phyloP scores from a whole-genome alignment of 192 early-diverging fungal genomes.

The Allomyces arbusculus region DNA sequence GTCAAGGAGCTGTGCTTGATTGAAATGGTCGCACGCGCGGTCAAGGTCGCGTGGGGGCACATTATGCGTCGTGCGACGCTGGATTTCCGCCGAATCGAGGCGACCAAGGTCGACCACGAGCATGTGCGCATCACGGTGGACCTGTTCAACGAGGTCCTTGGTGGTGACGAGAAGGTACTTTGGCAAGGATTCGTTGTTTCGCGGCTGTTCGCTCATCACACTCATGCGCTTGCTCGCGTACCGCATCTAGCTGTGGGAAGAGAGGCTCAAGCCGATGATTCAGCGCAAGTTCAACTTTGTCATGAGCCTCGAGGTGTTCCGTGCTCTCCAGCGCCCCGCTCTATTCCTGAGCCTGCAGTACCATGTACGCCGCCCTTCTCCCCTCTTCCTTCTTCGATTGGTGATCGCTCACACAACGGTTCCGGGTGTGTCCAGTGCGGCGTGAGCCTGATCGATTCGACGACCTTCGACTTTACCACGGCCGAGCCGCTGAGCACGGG shows the following conservation, averaged over 20 bases:
- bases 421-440: slow-evolving; percentile 10
- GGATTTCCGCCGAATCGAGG: slow-evolving; percentile 25
- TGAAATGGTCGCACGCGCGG: slow-evolving; percentile 27
- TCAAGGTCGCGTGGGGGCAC: slow-evolving; percentile 17
- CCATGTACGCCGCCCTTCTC: slow-evolving; percentile 13
- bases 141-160: slow-evolving; percentile 18
- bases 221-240: not conserved
- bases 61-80: slow-evolving; percentile 18
- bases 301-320: slow-evolving; percentile 12
- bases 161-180: slow-evolving; percentile 9
- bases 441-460: too few relatives aligned
- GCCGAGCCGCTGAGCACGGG: slow-evolving; percentile 9
- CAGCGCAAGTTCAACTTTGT: slow-evolving; percentile 17
- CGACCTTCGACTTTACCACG: slow-evolving; percentile 15
- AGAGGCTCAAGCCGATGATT: slow-evolving; percentile 16
- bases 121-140: slow-evolving; percentile 15
- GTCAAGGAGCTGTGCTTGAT: slow-evolving; percentile 18
- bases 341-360: slow-evolving; percentile 29
- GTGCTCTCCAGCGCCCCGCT: slow-evolving; percentile 15
- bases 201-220: not conserved
- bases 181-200: not conserved
- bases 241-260: slow-evolving; percentile 18
- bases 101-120: slow-evolving; percentile 28
- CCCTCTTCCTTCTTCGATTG: not conserved
- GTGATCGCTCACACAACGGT: not conserved